Evolutionary conservation across 1,284 basidiomycete genomes (phyloP).

Genomic region (Microbotryum saponariae): DNA sequence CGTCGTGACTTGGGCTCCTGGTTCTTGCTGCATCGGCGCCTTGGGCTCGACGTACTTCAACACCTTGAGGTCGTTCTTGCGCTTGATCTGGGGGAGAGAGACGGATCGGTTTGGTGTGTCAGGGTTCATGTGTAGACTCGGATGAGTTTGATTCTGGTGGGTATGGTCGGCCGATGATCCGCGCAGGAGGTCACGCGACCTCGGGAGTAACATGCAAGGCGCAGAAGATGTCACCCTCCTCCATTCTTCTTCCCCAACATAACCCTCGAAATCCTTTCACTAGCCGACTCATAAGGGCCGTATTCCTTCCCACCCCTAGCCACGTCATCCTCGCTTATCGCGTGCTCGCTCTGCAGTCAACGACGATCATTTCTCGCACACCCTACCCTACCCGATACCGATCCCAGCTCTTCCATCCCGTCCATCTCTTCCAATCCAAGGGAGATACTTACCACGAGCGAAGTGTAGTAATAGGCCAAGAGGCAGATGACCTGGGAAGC

Average conservation of each 20-base stretch:
- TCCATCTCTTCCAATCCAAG: too few relatives aligned
- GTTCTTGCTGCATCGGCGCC: conserved; percentile 52
- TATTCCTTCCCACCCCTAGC: conserved; percentile 22
- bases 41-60: conserved; percentile 69
- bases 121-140: too few relatives aligned
- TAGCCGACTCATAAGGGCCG: not conserved
- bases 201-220: too few relatives aligned
- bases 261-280: not conserved
- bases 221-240: too few relatives aligned
- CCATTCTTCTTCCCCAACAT: too few relatives aligned
- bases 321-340: too few relatives aligned
- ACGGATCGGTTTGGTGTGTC: not conserved
- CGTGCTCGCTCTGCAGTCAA: conserved; percentile 33
- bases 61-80: conserved; percentile 89
- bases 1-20: conserved; percentile 76
- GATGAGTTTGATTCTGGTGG: too few relatives aligned
- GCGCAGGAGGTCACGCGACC: too few relatives aligned
- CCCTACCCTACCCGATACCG: too few relatives aligned
- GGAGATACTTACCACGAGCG: conserved; percentile 49
- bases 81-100: conserved; percentile 58
- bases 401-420: too few relatives aligned
- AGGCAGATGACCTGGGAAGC: conserved; percentile 62
- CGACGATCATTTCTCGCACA: too few relatives aligned
- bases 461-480: conserved; percentile 65
- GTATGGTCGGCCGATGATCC: too few relatives aligned